Base-by-base conservation (phyloP, 805 yeast genomes). In the Metschnikowia chrysomelidarum region DNA sequence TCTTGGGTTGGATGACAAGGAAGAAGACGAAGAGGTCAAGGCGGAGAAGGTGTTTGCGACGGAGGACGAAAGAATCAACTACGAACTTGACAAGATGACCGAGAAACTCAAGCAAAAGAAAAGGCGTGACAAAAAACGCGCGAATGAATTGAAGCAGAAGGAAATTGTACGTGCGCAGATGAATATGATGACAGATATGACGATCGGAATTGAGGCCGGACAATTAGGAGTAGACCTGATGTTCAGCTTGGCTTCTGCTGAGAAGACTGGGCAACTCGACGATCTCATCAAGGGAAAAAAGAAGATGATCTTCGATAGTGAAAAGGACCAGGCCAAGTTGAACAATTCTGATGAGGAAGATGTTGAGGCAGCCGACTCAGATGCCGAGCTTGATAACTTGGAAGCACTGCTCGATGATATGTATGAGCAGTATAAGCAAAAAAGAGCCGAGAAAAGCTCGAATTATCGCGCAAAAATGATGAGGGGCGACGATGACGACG, bases 141-240 rank as follows among this genome's bases (percentile, higher is more conserved):
- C 76, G 36, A 88, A 93, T 57, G 96, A 89, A 62, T 47, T 61
- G 44, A 87, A 87, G 54, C 96, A 87, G 58, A 86, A 84, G 60
- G 97, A 91, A 56, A 76, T 91, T 30, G 71, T 75, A 31, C 78
- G 98, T 67, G 82, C 87, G 85, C 97, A 93, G 65, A 82, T 93
- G 91, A 87, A 86, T 60, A 89, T 93, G 96, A 69, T 85, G 40
- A 86, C 96, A 5, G 96, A 95, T 54, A 77, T 75, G 67, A 95
- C 88, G 54, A 80, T 93, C 44, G 97, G 98, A 74, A 71, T 87
- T 36, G 98, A 93, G 57, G 96, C 96, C 12, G 91, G 87, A 12
- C 75, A 75, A 34, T 69, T 78, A 41, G 96, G 93, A 23, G 71
- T 82, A 36, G 89, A 84, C 40, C 75, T 89, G 1, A 67, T 87